Conservation (phyloP, 371 early-diverging fungal genomes). For the Dichotomocladium elegans region DNA sequence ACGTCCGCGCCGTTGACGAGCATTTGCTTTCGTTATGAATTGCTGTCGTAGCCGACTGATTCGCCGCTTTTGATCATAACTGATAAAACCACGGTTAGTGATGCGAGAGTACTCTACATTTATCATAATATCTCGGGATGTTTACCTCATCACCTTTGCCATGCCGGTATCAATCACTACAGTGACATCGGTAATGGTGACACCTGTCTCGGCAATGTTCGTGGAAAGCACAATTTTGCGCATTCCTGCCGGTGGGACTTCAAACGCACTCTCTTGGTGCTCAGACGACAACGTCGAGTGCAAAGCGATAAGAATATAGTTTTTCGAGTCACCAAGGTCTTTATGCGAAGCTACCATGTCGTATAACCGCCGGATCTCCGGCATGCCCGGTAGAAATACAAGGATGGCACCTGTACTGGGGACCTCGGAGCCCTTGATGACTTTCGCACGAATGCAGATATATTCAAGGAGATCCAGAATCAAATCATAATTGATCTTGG, state of each 20-base stretch:
- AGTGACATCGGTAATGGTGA: conserved; percentile 94
- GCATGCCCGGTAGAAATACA: conserved; percentile 87
- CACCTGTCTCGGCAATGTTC: conserved; percentile 93
- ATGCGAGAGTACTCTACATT: background rate
- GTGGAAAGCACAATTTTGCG: conserved; percentile 90
- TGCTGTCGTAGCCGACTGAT: conserved; percentile 69
- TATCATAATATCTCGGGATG: background rate
- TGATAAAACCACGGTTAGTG: conserved; percentile 11
- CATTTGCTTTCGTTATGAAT: conserved; percentile 80
- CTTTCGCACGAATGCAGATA: conserved; percentile 35
- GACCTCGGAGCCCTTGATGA: conserved; percentile 13
- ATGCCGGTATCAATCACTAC: conserved; percentile 93
- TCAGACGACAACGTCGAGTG: conserved; percentile 77
- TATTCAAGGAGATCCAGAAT: conserved; percentile 61
- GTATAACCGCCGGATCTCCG: conserved; percentile 64
- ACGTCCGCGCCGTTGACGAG: conserved; percentile 86
- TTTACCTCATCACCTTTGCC: conserved; percentile 71
- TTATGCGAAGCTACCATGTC: conserved; percentile 50
- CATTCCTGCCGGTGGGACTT: conserved; percentile 52
- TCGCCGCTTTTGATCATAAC: conserved; percentile 63
- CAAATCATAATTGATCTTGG: conserved; percentile 70
- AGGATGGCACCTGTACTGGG: conserved; percentile 75
- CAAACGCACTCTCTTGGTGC: conserved; percentile 66
- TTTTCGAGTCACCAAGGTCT: conserved; percentile 36
- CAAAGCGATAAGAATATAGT: conserved; percentile 66